Conservation (phyloP, 2,329 filamentous ascomycete species). For the Cladorrhinum sp. region DNA sequence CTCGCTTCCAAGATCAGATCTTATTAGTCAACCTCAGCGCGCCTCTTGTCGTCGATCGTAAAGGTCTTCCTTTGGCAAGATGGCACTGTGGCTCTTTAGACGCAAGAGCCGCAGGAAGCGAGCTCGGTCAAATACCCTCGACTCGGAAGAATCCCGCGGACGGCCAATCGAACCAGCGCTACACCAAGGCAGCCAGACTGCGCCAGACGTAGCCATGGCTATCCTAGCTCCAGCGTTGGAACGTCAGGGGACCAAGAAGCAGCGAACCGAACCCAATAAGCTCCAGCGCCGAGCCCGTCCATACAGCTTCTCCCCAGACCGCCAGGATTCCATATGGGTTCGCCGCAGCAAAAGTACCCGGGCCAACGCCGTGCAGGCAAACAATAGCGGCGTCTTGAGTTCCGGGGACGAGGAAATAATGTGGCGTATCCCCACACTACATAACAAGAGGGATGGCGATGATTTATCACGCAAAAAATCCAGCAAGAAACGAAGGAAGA, state of each 20-base stretch:
- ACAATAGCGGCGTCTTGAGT: conserved; percentile 5
- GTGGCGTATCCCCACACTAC: conserved; percentile 49
- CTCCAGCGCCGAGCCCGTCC: conserved; percentile 48
- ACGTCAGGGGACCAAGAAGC: conserved; percentile 36
- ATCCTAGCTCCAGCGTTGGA: conserved; percentile 22
- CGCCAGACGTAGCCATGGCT: conserved; percentile 28
- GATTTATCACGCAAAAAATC: conserved; percentile 65
- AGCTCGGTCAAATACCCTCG: conserved; percentile 50
- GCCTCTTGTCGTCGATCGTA: not conserved
- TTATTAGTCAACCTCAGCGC: conserved; percentile 5
- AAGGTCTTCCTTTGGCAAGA: conserved; percentile 33
- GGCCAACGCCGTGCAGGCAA: conserved; percentile 31
- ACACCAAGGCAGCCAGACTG: conserved; percentile 36
- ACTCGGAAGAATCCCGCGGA: conserved; percentile 43
- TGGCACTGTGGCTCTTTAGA: conserved; percentile 83
- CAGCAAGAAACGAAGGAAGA: conserved; percentile 74
- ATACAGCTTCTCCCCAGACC: conserved; percentile 62
- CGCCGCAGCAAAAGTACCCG: conserved; percentile 28
- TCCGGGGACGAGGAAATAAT: conserved; percentile 31
- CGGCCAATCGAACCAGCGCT: conserved; percentile 23
- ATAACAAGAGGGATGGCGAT: conserved; percentile 59
- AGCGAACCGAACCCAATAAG: conserved; percentile 47
- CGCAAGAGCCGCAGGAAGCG: conserved; percentile 67
- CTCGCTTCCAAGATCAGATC: conserved; percentile 14
- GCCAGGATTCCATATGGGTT: conserved; percentile 51